Evolutionary conservation across 108 stramenopile genomes (phyloP).

Genomic region (Cyclotella sp.): DNA sequence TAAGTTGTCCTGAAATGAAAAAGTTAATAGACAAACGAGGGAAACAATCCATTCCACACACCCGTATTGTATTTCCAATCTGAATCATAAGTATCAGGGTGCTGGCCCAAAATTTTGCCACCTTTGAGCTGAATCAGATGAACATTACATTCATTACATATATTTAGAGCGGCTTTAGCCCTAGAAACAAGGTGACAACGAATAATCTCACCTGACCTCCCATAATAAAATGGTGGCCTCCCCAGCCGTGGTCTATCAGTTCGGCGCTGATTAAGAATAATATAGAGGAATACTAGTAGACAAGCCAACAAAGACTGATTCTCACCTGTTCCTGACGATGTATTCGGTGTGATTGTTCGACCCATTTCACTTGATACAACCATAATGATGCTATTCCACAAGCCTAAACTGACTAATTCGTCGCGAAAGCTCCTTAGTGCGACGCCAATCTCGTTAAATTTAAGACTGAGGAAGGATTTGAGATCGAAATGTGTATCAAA

Average conservation of each 20-base stretch:
- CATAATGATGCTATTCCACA: constrained; percentile 63
- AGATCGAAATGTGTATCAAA: constrained; percentile 64
- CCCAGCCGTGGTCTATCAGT: constrained; percentile 13
- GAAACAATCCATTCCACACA: background rate
- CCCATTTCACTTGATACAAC: constrained; percentile 71
- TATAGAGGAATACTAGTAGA: background rate
- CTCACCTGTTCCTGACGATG: constrained; percentile 21
- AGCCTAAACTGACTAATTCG: constrained; percentile 48
- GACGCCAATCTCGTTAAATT: constrained; percentile 41
- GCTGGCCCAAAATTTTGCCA: constrained; percentile 29
- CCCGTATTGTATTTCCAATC: constrained; percentile 20
- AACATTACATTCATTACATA: background rate
- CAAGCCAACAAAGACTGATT: background rate
- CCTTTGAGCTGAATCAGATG: constrained; percentile 8
- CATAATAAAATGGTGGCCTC: constrained; percentile 46
- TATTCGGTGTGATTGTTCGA: constrained; percentile 58
- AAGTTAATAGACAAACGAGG: background rate
- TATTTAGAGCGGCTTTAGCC: background rate
- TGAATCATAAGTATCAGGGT: constrained; percentile 28
- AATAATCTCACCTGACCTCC: constrained; percentile 40
- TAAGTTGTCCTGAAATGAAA: background rate
- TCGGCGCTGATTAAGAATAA: background rate
- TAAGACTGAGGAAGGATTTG: background rate
- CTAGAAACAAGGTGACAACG: background rate
- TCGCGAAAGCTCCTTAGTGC: constrained; percentile 44